Evolutionary conservation across 225 moss, liverwort and hornwort species (phyloP), one percentile per base, ranked within the genome.

Genomic region (Asterella californica): DNA sequence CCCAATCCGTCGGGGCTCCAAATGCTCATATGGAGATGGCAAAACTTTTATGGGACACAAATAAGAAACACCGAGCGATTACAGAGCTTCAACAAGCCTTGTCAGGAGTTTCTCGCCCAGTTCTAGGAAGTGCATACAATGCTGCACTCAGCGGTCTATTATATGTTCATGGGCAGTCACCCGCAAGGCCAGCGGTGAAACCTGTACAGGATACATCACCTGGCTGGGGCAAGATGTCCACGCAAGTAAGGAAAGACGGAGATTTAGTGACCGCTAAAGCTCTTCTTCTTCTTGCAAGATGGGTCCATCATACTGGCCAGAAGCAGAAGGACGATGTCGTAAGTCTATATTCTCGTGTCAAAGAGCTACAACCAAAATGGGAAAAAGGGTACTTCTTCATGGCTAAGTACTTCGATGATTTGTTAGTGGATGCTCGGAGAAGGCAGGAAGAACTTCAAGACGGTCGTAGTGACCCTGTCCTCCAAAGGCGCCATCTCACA

Each of bases 1-100:
- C 99, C 59, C 95, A 93, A 76, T 93, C 93, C 46, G 91, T 91
- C 34, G 90, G 92, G 37, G 99, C 99, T 75, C 91, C 91, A 50
- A 93, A 99, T 87, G 95, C 95, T 74, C 94, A 92, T 81, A 95
- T 95, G 91, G 99, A 99, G 88, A 95, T 93, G 95, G 95, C 99
- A 74, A 99, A 99, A 68, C 95, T 95, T 53, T 84, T 99, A 48
- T 99, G 99, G 99, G 95, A 95, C 71, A 99, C 99, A 64, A 88
- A 92, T 79, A 95, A 91, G 85, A 90, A 95, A 77, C 99, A 99
- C 83, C 93, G 93, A 38, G 99, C 94, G 74, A 95, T 99, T 81
- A 87, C 90, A 79, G 99, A 95, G 86, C 91, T 99, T 60, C 99
- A 99, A 80, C 92, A 92, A 87, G 93, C 93, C 62, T 85, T 96